Evolutionary conservation across 192 early-diverging fungal genomes (phyloP).

Genomic region (Coemansia asiatica): DNA sequence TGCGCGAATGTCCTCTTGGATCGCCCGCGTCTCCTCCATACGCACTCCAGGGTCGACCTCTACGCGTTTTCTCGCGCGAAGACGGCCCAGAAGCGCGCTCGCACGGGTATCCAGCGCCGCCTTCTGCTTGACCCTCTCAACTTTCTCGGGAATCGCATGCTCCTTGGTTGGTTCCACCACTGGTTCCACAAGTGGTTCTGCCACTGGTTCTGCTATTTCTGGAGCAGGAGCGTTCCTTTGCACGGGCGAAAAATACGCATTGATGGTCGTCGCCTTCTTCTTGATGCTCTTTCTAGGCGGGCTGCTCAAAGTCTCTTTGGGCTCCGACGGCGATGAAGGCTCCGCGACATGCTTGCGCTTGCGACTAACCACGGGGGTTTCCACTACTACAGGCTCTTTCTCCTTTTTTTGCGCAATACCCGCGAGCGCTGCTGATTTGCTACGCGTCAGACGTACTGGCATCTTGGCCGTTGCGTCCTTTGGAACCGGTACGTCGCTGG

Average conservation of each 20-base stretch:
- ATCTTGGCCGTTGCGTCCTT: constrained; percentile 17
- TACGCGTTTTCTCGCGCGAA: constrained; percentile 27
- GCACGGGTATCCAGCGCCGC: constrained; percentile 17
- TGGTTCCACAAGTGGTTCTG: not conserved
- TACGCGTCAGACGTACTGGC: constrained; percentile 36
- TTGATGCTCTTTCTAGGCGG: not conserved
- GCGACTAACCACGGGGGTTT: constrained; percentile 8
- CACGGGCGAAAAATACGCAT: constrained; percentile 24
- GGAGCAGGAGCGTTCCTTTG: not conserved
- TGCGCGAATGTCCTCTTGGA: constrained; percentile 32
- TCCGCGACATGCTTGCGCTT: constrained; percentile 37
- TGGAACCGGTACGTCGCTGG: constrained; percentile 15
- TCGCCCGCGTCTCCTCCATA: constrained; percentile 33
- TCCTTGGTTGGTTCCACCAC: not conserved
- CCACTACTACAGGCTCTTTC: not conserved
- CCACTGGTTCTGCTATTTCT: not conserved
- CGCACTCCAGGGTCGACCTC: not conserved
- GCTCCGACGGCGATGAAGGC: not conserved
- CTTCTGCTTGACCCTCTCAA: not conserved
- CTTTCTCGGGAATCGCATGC: not conserved
- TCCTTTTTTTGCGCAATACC: not conserved
- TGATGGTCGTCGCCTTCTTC: constrained; percentile 26
- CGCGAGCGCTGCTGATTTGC: constrained; percentile 18
- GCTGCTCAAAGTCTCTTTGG: not conserved
- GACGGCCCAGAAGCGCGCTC: constrained; percentile 18